Conservation (phyloP, 1,139 yeast genomes). For the Nadsonia commutata region DNA sequence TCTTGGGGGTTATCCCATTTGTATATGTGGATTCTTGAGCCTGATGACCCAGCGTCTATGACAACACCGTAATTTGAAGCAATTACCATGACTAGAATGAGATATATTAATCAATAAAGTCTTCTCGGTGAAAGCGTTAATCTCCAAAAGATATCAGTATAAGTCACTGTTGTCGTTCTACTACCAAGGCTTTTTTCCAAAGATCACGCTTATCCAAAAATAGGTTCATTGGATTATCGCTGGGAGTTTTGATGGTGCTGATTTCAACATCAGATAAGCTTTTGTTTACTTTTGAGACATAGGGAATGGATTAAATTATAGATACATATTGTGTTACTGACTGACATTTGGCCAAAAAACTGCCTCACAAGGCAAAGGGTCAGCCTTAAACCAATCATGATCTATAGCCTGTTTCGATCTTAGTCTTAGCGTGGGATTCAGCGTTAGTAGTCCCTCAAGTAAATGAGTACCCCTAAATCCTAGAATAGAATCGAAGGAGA, state of each 20-base stretch:
- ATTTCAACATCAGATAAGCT: too few species aligned
- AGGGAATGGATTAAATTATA: too few species aligned
- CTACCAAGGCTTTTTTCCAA: too few species aligned
- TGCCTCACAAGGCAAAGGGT: neutral
- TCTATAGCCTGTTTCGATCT: neutral
- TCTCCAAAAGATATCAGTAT: too few species aligned
- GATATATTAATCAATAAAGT: too few species aligned
- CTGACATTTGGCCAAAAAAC: neutral
- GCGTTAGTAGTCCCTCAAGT: neutral
- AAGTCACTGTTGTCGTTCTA: too few species aligned
- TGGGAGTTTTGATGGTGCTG: too few species aligned
- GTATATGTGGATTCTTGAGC: slow-evolving; percentile 63
- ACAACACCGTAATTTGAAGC: slow-evolving; percentile 72
- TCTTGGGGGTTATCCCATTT: slow-evolving; percentile 39
- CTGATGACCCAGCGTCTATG: slow-evolving; percentile 75
- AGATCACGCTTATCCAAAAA: too few species aligned
- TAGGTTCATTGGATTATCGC: too few species aligned
- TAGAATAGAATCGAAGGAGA: neutral
- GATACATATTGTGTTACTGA: too few species aligned
- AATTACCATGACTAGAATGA: slow-evolving; percentile 57
- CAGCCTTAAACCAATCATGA: neutral
- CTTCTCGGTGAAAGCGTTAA: too few species aligned
- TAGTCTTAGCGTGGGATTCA: neutral
- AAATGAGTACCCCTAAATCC: neutral
- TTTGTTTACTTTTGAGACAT: too few species aligned